Base-by-base conservation (phyloP, 2,329 filamentous ascomycete species). In the Penicillium expansum region DNA sequence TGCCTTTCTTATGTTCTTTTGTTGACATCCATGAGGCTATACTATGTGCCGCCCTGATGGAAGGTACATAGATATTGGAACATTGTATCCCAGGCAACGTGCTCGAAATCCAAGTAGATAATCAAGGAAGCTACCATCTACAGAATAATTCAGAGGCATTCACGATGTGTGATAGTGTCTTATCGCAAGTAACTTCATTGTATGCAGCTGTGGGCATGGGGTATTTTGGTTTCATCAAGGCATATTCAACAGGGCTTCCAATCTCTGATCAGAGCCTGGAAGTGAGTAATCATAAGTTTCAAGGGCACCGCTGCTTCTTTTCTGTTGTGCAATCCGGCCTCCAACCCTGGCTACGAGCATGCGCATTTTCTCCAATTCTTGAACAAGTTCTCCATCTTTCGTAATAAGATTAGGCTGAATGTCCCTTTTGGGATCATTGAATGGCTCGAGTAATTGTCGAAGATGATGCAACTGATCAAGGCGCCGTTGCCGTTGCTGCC, bases 351-450 rank as follows among this genome's bases (percentile, higher is more conserved):
- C 77, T 48, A 78, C 68, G 45, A 80, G 67, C 67, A 78, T 77
- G 52, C 77, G 72, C 71, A 79, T 81, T 65, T 76, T 79, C 48
- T 77, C 76, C 56, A 84, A 57, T 64, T 84, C 81, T 16, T 74
- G 70, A 13, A 73, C 73, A 49, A 85, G 69, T 55, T 80, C 78
- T 11, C 79, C 78, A 63, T 83, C 80, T 49, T 74, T 74, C 33
- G 79, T 81, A 32, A 82, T 76, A 24, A 85, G 70, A 60, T 84
- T 84, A 2, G 81, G 81, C 61, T 84, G 82, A 39, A 84, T 76
- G 49, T 77, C 79, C 38, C 75, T 69, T 57, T 77, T 76, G 0
- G 82, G 79, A 27, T 79, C 70, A 30, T 75, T 67, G 52, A 83
- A 82, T 1, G 81, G 81, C 55, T 77, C 74, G 5, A 84, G 68